These are phyloP conservation scores for Mycena galericulata DNA, from an alignment of 768 basidiomycete species.

Conservation along the genomic window DNA sequence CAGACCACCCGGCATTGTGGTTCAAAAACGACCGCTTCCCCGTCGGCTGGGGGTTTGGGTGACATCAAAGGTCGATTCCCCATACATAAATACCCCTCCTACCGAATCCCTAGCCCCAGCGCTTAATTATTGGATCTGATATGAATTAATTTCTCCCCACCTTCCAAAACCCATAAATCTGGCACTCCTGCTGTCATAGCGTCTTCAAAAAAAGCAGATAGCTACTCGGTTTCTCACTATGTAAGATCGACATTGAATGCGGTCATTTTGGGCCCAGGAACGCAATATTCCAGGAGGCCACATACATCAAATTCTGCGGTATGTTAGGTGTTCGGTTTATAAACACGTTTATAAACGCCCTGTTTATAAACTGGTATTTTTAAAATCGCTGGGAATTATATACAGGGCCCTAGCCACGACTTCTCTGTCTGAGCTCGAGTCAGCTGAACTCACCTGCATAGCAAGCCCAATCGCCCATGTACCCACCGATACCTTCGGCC, in stretches of 20 bases:
- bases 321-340: too few species aligned
- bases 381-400: too few species aligned
- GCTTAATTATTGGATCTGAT: neutral
- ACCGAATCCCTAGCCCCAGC: neutral
- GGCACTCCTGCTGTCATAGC: neutral
- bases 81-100: neutral
- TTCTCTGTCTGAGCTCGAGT: too few species aligned
- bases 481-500: too few species aligned
- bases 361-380: too few species aligned
- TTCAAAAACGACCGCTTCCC: neutral
- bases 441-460: too few species aligned
- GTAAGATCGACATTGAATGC: neutral
- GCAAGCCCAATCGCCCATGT: too few species aligned
- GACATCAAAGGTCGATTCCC: conserved; percentile 4
- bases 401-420: too few species aligned
- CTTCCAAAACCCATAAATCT: neutral
- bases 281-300: conserved; percentile 4
- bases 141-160: neutral
- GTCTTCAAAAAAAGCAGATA: neutral
- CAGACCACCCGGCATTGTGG: too few species aligned
- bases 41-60: neutral
- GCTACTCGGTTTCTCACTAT: neutral
- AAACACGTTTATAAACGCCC: too few species aligned
- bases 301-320: too few species aligned
- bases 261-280: neutral